Base-by-base conservation (phyloP, 2,329 filamentous ascomycete species). In the Trichoderma endophyticum region DNA sequence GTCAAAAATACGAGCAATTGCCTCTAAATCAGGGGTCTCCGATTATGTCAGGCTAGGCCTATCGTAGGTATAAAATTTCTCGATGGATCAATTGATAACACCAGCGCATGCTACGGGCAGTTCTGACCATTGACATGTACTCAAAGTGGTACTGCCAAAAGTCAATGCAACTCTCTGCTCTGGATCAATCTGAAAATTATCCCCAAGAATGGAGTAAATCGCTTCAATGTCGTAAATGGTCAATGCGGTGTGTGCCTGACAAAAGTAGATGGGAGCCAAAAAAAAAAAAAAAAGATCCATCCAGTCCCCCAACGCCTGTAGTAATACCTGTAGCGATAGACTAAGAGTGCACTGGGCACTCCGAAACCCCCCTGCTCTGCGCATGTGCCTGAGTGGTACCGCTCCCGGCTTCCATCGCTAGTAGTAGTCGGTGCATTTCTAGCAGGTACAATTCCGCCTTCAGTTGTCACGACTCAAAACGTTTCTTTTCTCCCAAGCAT, bases 21-120 rank as follows among this genome's bases (percentile, higher is more conserved):
- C 57, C 39, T 34, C 56, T 39, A 57, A 69, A 69, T 60, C 66
- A 73, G 68, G 71, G 73, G 73, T 73, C 57, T 21, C 57, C 57
- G 57, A 60, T 60, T 60, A 60, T 60, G 57, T 60, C 57, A 60
- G 57, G 57, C 57, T 60, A 60, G 57, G 57, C 57, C 57, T 60
- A 60, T 60, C 57, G 18, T n/a, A 60, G 57, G 57, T 32, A 60
- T 60, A 21, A 60, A 60, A 34, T 60, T 60, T 60, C 28, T 60
- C 28, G 11, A 54, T 54, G 48, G 48, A 54, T 54, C 48, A 54
- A 54, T 24, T 51, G 43, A 51, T 51, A 21, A 9, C 43, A 51
- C 43, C 43, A 51, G 30, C 28, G 26, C 26, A 15, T 57, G 26
- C 57, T 24, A 30, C 24, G 28, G 48, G 21, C 21, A 24, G 56